Conservation (phyloP, 306 rosid species). For the Prunus mira region DNA sequence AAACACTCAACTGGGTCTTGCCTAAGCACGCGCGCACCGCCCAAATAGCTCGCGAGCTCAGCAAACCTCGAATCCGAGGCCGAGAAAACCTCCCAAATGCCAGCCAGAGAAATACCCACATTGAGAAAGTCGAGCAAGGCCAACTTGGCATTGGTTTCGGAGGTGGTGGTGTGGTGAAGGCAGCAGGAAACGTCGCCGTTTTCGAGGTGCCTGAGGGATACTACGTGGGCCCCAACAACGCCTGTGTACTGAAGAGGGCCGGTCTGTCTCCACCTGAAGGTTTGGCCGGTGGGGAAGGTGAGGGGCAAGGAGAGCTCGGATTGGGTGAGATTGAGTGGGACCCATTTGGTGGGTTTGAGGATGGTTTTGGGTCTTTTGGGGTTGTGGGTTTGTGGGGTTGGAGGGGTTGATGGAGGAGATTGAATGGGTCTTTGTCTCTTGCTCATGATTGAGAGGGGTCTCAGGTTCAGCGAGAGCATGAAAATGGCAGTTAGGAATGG, state of each 20-base stretch:
- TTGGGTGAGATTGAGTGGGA: constrained; percentile 46
- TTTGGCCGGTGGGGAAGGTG: constrained; percentile 98
- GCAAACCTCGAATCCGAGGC: constrained; percentile 66
- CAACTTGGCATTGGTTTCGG: constrained; percentile 26
- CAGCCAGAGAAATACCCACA: constrained; percentile 51
- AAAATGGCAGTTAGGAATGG: constrained; percentile 1
- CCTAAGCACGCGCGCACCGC: constrained; percentile 84
- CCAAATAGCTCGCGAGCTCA: constrained; percentile 46
- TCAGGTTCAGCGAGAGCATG: constrained; percentile 24
- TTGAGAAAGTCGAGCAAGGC: constrained; percentile 75
- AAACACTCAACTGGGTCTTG: constrained; percentile 91
- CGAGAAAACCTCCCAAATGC: constrained; percentile 67
- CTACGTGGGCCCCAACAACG: constrained; percentile 62
- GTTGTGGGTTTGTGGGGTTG: constrained; percentile 30
- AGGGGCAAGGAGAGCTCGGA: constrained; percentile 76
- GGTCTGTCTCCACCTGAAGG: constrained; percentile 86
- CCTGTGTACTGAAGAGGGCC: constrained; percentile 74
- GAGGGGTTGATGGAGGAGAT: constrained; percentile 29
- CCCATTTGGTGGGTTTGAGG: constrained; percentile 42
- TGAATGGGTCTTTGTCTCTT: constrained; percentile 35
- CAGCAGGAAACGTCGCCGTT: constrained; percentile 68
- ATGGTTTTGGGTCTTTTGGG: constrained; percentile 31
- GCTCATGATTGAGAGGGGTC: constrained; percentile 35
- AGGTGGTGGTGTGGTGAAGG: constrained; percentile 41
- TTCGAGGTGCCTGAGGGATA: constrained; percentile 66